Evolutionary conservation across 305 asterid genomes (phyloP).

Genomic region (Solanum hybrid): DNA sequence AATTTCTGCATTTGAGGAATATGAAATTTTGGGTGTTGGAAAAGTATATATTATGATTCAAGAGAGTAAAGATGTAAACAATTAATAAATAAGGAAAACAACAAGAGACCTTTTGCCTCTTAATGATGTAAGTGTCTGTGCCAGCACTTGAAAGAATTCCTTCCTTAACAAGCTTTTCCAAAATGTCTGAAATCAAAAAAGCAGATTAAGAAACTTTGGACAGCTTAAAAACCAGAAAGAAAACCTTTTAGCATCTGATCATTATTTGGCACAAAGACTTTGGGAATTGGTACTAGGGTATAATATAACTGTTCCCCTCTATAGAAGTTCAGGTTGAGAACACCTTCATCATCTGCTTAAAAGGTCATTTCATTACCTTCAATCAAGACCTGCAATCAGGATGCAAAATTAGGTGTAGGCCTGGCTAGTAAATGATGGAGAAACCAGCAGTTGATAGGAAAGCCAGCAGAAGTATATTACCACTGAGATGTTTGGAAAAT

Average conservation of each 20-base stretch:
- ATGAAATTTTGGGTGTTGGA: background rate
- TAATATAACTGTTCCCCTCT: background rate
- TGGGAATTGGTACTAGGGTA: background rate
- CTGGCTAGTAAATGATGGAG: background rate
- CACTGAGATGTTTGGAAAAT: slow-evolving; percentile 75
- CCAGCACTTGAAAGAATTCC: slow-evolving; percentile 43
- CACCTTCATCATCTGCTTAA: slow-evolving; percentile 14
- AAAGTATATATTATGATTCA: slow-evolving; percentile 8
- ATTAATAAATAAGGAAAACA: background rate
- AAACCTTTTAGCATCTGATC: background rate
- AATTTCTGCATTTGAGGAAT: slow-evolving; percentile 26
- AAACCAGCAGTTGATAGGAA: background rate
- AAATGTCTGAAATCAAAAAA: slow-evolving; percentile 41
- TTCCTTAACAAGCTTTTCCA: slow-evolving; percentile 66
- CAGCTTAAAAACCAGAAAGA: background rate
- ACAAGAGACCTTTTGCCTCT: slow-evolving; percentile 42
- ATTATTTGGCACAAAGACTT: background rate
- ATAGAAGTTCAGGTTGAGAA: background rate
- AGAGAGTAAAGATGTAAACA: background rate
- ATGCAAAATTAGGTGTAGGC: background rate
- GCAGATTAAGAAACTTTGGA: slow-evolving; percentile 8
- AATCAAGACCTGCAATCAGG: slow-evolving; percentile 47
- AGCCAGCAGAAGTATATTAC: slow-evolving; percentile 20
- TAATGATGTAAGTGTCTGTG: slow-evolving; percentile 44
- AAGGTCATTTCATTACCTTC: slow-evolving; percentile 55